These are phyloP conservation scores for Curvularia eragrostidis DNA, from an alignment of 2,329 filamentous ascomycete species.

Conservation along the genomic window DNA sequence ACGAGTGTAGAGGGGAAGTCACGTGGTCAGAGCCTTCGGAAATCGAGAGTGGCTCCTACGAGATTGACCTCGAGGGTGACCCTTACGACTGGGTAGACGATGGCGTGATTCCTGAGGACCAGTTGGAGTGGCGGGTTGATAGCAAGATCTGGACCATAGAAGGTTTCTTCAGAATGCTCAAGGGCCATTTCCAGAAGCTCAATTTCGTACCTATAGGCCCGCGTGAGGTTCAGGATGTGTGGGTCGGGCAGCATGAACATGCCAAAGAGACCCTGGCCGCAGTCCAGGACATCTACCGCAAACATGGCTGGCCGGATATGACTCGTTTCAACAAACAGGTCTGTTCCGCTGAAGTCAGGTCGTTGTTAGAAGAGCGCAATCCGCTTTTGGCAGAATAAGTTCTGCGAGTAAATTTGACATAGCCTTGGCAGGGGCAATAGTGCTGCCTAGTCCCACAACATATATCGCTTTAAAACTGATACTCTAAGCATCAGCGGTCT, in stretches of 20 bases:
- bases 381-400: not conserved
- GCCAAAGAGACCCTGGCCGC: not conserved
- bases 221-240: not conserved
- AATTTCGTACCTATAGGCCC: too few species aligned
- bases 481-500: not conserved
- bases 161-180: too few species aligned
- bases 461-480: not conserved
- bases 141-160: too few species aligned
- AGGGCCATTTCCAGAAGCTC: too few species aligned
- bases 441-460: not conserved
- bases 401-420: not conserved
- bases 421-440: not conserved
- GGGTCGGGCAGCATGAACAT: not conserved
- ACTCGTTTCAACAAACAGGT: not conserved
- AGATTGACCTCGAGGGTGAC: too few species aligned
- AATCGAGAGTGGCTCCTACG: too few species aligned
- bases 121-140: too few species aligned
- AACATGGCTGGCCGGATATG: not conserved
- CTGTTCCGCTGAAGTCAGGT: not conserved
- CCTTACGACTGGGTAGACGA: too few species aligned
- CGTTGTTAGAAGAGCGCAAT: not conserved
- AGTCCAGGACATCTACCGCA: not conserved
- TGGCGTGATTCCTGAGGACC: too few species aligned
- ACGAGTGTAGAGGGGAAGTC: too few species aligned
- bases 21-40: too few species aligned